Evolutionary conservation across 2,329 filamentous ascomycete genomes (phyloP), one percentile per base, ranked within the genome.

Genomic region (Boeremia lycopersici): DNA sequence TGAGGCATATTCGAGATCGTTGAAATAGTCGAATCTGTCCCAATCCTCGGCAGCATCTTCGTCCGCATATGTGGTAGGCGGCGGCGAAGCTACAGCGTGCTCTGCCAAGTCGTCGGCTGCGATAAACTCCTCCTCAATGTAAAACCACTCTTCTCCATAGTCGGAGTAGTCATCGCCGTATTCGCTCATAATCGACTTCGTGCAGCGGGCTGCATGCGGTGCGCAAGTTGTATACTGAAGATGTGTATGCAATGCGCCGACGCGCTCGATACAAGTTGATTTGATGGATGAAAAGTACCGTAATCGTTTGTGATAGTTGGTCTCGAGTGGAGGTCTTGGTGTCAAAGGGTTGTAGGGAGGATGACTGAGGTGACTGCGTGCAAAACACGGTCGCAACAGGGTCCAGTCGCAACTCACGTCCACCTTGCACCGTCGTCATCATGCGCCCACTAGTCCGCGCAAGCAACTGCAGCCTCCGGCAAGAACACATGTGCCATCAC

Each of bases 31-130:
- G 62, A 76, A 81, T 39, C 75, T 67, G 57, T 81, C 79, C 69
- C 75, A 81, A n/a, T 80, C 77, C 36, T 70, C 67, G 25, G 63
- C 49, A 41, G 46, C 57, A 43, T 75, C 73, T 15, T 74, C 64
- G 58, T 70, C 71, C 25, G 57, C 60, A 56, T 68, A 69, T 4
- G 64, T 57, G 9, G 63, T 66, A 6, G 71, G 74, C 13, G 73
- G 68, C 19, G 79, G 78, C 12, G 78, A 79, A 25, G 77, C 67
- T 6, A 81, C 69, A 35, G 76, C 77, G 31, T 76, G 77, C 60
- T 81, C 78, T 49, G 79, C 79, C 12, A 82, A 76, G 56, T 81
- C 79, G 57, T 82, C 79, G 72, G 80, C 69, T 5, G 60, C 57
- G 50, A 70, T 65, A 55, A 69, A 72, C 43, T 77, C 76, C 30